Base-by-base conservation (phyloP, 2,329 filamentous ascomycete species). In the Hirsutella thompsonii region DNA sequence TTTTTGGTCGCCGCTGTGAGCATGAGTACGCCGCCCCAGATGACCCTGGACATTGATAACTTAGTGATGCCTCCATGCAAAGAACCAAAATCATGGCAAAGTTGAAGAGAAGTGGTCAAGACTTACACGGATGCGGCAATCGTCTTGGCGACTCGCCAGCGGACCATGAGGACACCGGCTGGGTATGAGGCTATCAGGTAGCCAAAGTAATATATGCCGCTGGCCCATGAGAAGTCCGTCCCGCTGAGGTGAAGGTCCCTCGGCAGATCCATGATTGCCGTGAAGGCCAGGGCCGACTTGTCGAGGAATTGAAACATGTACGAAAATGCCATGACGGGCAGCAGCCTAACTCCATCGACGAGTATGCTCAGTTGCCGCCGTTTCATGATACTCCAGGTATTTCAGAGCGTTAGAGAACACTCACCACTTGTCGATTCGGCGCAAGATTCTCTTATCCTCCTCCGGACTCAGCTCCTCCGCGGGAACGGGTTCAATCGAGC, bases 221-320 rank as follows among this genome's bases (percentile, higher is more conserved):
- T 57, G 0, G 69, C 56, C 68, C 70, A 74, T 6, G 66, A 66
- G 45, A 72, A 74, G 37, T 76, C 61, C 33, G 67, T 57, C 5
- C 69, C 69, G 8, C 61, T 58, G 19, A 74, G 54, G 11, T 56
- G 47, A 39, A 70, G 62, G 20, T 69, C 69, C 5, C 60, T 49
- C 28, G 58, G 60, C 4, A 74, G 52, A 1, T 69, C 67, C 63
- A 73, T 64, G 46, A 73, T 59, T 30, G 66, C 66, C 0, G 69
- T 66, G 51, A 70, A 71, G n/a, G 59, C 64, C 1, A 77, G 56
- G 0, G 67, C 68, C 0, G 70, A 71, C 53, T 81, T 79, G 57
- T 81, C 76, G 2, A 76, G 60, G 46, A 71, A 79, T 45, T 79
- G 75, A 5, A 79, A 57, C n/a, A 72, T 67, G 49, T 79, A 79